These are phyloP conservation scores for Vararia minispora DNA, from an alignment of 768 basidiomycete genomes.

Conservation along the genomic window DNA sequence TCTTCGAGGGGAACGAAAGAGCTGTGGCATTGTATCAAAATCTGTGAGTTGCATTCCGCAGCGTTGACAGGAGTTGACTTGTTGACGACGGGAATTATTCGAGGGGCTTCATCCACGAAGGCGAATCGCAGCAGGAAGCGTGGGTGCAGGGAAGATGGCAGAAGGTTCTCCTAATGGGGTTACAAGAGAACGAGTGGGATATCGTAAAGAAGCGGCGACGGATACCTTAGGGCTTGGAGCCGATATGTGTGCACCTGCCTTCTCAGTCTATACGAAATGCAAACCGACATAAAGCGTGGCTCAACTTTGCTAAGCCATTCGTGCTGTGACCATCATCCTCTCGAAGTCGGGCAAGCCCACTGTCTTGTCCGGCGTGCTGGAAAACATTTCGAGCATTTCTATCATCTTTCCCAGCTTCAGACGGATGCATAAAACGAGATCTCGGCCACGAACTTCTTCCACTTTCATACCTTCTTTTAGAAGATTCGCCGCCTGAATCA, in stretches of 20 bases:
- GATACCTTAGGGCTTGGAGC: no score
- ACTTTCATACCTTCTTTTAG: constrained; percentile 63
- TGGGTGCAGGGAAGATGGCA: constrained; percentile 28
- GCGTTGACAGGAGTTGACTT: no score
- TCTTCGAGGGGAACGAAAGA: constrained; percentile 12
- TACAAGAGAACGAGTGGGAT: constrained; percentile 32
- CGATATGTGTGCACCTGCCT: no score
- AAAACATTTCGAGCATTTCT: constrained; percentile 74
- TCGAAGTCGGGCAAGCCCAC: constrained; percentile 62
- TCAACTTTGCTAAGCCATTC: no score
- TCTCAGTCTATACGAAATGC: no score
- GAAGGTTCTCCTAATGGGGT: constrained; percentile 27
- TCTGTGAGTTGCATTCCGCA: constrained; percentile 16
- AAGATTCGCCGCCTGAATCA: constrained; percentile 45
- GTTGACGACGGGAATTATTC: background rate
- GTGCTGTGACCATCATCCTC: constrained; percentile 59
- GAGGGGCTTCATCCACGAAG: constrained; percentile 30
- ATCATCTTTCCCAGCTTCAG: no score
- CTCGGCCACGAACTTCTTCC: constrained; percentile 46
- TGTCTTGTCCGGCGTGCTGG: constrained; percentile 56
- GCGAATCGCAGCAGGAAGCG: constrained; percentile 17
- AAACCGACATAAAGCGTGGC: no score
- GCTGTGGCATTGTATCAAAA: constrained; percentile 21
- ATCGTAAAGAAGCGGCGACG: no score
- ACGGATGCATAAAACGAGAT: background rate